Percentiles rank a stretch among this genome's conserved stretches.
Evolutionary conservation across 2,329 filamentous ascomycete genomes (phyloP).

Genomic region (Diplodia scrobiculata): DNA sequence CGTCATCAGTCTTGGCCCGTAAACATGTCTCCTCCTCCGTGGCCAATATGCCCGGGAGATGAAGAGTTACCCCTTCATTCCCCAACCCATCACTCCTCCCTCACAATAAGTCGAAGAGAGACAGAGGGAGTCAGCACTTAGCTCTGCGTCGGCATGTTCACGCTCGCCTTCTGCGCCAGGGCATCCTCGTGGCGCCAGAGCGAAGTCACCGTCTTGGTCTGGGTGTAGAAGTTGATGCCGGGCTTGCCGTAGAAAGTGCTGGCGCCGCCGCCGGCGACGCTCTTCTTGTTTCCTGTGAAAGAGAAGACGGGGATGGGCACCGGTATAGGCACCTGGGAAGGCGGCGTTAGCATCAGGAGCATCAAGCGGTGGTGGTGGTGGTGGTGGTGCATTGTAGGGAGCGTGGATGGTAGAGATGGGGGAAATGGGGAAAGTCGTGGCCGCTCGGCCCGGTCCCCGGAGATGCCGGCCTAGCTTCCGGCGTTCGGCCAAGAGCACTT

Average conservation of each 20-base stretch:
- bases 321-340: neutral
- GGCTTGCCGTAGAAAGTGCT: constrained; percentile 95
- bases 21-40: too few relatives aligned
- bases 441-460: neutral
- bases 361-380: constrained; percentile 8
- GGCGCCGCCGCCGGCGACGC: constrained; percentile 84
- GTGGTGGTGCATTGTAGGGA: too few relatives aligned
- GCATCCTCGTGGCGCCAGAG: constrained; percentile 87
- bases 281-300: constrained; percentile 76
- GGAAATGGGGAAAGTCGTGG: neutral
- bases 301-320: constrained; percentile 62
- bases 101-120: neutral
- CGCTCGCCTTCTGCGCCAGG: constrained; percentile 78
- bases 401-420: neutral
- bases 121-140: neutral
- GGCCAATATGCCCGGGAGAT: too few relatives aligned
- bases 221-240: constrained; percentile 92
- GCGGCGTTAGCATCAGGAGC: neutral
- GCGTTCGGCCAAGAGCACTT: neutral
- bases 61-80: too few relatives aligned
- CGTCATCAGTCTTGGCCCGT: too few relatives aligned
- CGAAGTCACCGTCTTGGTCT: constrained; percentile 95
- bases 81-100: neutral
- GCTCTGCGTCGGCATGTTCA: constrained; percentile 77
- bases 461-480: neutral